These are phyloP conservation scores for Purpureocillium takamizusanense DNA, from an alignment of 2,329 filamentous ascomycete species.

Conservation along the genomic window DNA sequence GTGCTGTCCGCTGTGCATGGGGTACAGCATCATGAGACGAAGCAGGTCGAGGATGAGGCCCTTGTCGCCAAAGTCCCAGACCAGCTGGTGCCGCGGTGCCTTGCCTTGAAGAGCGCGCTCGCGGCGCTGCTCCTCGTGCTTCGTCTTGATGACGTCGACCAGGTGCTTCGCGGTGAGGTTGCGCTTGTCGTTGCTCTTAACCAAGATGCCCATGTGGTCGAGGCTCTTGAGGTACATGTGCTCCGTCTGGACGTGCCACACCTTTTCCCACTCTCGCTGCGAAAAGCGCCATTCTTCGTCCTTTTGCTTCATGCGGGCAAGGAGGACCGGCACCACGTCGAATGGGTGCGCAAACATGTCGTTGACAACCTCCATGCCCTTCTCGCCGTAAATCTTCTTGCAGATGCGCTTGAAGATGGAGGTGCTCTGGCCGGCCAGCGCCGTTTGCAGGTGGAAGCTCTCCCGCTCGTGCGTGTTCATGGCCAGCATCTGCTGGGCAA, in stretches of 20 bases:
- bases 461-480: conserved; percentile 66
- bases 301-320: conserved; percentile 88
- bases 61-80: conserved; percentile 64
- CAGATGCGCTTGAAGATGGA: conserved; percentile 95
- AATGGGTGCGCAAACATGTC: conserved; percentile 80
- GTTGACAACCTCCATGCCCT: conserved; percentile 74
- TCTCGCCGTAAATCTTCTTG: conserved; percentile 94
- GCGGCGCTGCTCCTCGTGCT: conserved; percentile 82
- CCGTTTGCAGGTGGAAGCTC: conserved; percentile 69
- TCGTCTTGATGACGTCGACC: conserved; percentile 82
- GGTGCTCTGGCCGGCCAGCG: conserved; percentile 85
- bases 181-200: conserved; percentile 84
- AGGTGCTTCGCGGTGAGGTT: conserved; percentile 85
- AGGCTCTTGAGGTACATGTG: conserved; percentile 93
- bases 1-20: conserved; percentile 60
- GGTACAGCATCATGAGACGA: conserved; percentile 54
- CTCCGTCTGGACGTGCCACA: conserved; percentile 94
- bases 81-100: conserved; percentile 62
- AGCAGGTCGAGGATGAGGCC: conserved; percentile 56
- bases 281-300: conserved; percentile 97
- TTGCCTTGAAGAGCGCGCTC: conserved; percentile 54
- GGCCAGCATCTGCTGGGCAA: conserved; percentile 80
- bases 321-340: conserved; percentile 77
- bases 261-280: conserved; percentile 96
- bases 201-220: conserved; percentile 89